phyloP scores from a whole-genome alignment of 2,329 filamentous ascomycete genomes.

The Aspergillus sp. region DNA sequence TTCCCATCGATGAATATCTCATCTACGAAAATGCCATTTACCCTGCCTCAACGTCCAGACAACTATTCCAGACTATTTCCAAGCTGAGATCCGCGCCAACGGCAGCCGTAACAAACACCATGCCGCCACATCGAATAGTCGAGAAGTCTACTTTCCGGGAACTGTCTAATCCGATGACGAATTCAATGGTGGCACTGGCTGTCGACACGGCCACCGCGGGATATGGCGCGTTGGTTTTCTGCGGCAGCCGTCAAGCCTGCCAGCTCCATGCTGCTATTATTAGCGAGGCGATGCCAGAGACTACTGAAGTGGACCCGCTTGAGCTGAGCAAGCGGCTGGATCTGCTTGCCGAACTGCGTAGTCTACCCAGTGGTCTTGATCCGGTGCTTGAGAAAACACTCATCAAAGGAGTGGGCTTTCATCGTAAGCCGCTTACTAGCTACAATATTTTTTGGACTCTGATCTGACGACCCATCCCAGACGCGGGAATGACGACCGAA shows the following conservation, averaged over 20 bases:
- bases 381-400: slow-evolving; percentile 57
- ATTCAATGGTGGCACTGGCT: slow-evolving; percentile 62
- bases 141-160: slow-evolving; percentile 52
- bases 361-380: slow-evolving; percentile 59
- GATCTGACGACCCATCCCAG: slow-evolving; percentile 25
- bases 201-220: slow-evolving; percentile 60
- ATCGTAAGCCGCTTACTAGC: slow-evolving; percentile 45
- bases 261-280: slow-evolving; percentile 62
- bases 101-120: slow-evolving; percentile 22
- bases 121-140: slow-evolving; percentile 41
- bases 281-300: slow-evolving; percentile 54
- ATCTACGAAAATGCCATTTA: slow-evolving; percentile 65
- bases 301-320: slow-evolving; percentile 38
- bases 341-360: slow-evolving; percentile 58
- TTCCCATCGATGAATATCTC: slow-evolving; percentile 68
- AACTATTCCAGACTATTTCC: slow-evolving; percentile 50
- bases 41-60: slow-evolving; percentile 50
- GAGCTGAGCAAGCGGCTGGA: slow-evolving; percentile 54
- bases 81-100: slow-evolving; percentile 36
- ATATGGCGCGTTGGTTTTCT: slow-evolving; percentile 66
- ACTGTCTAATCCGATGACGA: slow-evolving; percentile 56
- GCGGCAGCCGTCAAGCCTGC: slow-evolving; percentile 58
- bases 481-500: slow-evolving; percentile 56
- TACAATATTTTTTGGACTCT: not conserved
- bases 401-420: slow-evolving; percentile 62